Evolutionary conservation across 2,329 filamentous ascomycete species (phyloP).

Genomic region (Scleromitrula shiraiana): DNA sequence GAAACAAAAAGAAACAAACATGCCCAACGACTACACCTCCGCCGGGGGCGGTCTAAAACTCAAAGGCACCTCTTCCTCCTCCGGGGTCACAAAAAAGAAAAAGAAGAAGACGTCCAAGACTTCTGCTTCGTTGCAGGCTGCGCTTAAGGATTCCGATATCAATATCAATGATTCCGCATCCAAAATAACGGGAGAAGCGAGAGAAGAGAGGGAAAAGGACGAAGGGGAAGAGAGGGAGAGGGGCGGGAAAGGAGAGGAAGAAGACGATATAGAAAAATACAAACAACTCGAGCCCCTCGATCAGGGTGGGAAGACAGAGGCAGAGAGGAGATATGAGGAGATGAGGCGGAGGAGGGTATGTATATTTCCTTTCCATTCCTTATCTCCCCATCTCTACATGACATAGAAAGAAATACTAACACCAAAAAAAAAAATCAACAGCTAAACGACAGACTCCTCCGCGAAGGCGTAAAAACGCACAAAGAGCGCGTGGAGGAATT

Average conservation of each 20-base stretch:
- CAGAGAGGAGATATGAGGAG: conserved; percentile 76
- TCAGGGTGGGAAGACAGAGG: conserved; percentile 62
- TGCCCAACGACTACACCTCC: conserved; percentile 69
- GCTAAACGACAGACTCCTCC: conserved; percentile 71
- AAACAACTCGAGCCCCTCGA: conserved; percentile 29
- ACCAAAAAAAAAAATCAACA: conserved; percentile 30
- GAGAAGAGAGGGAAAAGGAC: background rate
- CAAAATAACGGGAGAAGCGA: conserved; percentile 16
- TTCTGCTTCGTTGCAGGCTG: conserved; percentile 31
- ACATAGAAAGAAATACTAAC: background rate
- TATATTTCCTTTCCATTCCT: conserved; percentile 19
- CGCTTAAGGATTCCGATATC: conserved; percentile 22
- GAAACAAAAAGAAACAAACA: no score
- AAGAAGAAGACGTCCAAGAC: conserved; percentile 37
- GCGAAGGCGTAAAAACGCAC: conserved; percentile 86
- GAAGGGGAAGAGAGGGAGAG: background rate
- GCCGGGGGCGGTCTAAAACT: conserved; percentile 71
- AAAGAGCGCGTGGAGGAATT: conserved; percentile 94
- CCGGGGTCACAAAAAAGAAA: conserved; percentile 58
- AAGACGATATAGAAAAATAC: conserved; percentile 19
- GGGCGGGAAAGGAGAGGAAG: conserved; percentile 13
- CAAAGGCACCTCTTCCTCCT: conserved; percentile 63
- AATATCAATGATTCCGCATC: no score
- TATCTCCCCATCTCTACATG: background rate
- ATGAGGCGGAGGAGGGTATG: conserved; percentile 69